Percentiles rank a stretch among this genome's conserved stretches.
These are phyloP conservation scores for Tulasnella sp. DNA, from an alignment of 768 basidiomycete genomes.

Conservation along the genomic window DNA sequence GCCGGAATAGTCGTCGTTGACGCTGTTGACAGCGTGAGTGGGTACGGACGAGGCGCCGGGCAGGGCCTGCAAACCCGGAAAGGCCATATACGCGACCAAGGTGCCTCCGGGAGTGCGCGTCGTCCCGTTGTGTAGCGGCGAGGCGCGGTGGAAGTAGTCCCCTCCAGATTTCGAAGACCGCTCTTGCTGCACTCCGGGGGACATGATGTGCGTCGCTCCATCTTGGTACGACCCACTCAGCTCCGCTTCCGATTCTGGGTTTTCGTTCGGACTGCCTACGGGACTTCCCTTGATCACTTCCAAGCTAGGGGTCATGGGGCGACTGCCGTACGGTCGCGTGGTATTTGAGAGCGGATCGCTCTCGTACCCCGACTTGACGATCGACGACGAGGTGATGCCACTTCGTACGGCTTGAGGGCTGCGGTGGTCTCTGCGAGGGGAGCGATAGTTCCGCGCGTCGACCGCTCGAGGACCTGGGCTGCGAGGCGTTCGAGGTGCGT, in stretches of 20 bases:
- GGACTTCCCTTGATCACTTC: constrained; percentile 2
- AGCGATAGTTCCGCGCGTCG: constrained; percentile 42
- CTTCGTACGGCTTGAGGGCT: constrained; percentile 31
- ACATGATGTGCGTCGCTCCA: not conserved
- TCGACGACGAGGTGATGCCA: constrained; percentile 40
- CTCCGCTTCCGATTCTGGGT: not conserved
- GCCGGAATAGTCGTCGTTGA: not conserved
- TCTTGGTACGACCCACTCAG: not conserved
- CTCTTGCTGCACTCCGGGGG: not conserved
- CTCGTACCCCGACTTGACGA: constrained; percentile 34
- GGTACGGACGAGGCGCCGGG: not conserved
- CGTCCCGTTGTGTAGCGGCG: not conserved
- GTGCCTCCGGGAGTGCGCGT: not conserved
- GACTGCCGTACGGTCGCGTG: not conserved
- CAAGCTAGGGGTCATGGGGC: not conserved
- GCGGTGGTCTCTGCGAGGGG: not conserved
- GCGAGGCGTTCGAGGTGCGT: constrained; percentile 36
- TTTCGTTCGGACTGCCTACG: constrained; percentile 11
- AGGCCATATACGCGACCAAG: not conserved
- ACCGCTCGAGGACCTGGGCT: constrained; percentile 32
- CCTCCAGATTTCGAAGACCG: not conserved
- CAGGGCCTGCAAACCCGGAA: not conserved
- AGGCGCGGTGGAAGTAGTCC: not conserved
- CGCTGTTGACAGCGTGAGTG: not conserved
- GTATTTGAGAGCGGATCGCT: constrained; percentile 26